These are phyloP conservation scores for Sarcodon sp. DNA, from an alignment of 768 basidiomycete genomes.

Conservation along the genomic window DNA sequence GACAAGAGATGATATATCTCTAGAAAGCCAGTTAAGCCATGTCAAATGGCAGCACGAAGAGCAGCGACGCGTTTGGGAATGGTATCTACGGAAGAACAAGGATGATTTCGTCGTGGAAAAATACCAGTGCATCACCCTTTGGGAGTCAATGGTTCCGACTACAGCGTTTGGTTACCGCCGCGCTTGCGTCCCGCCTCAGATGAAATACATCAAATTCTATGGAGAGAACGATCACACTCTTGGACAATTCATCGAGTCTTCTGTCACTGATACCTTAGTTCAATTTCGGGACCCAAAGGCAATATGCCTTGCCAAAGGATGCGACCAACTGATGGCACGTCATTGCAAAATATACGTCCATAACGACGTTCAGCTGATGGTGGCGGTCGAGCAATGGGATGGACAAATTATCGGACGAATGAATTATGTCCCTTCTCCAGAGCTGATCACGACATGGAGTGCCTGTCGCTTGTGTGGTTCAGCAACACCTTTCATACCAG, in stretches of 20 bases:
- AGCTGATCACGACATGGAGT: conserved; percentile 86
- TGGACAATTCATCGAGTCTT: conserved; percentile 84
- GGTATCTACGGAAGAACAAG: conserved; percentile 79
- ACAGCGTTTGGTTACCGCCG: conserved; percentile 54
- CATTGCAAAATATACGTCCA: conserved; percentile 92
- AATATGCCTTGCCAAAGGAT: conserved; percentile 73
- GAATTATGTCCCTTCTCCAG: conserved; percentile 37
- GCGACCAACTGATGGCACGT: conserved; percentile 64
- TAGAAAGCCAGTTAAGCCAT: conserved; percentile 59
- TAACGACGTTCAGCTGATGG: conserved; percentile 67
- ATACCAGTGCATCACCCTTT: conserved; percentile 79
- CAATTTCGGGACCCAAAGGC: conserved; percentile 66
- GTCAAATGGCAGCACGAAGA: conserved; percentile 78
- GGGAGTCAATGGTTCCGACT: conserved; percentile 70
- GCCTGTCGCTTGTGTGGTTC: conserved; percentile 68
- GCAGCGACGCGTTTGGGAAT: conserved; percentile 86
- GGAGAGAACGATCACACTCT: conserved; percentile 88
- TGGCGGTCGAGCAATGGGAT: conserved; percentile 85
- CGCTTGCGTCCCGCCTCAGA: conserved; percentile 62
- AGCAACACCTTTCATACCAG: conserved; percentile 78
- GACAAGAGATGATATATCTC: conserved; percentile 52
- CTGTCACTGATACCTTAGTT: conserved; percentile 52
- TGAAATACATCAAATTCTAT: conserved; percentile 78
- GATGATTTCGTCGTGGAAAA: conserved; percentile 88
- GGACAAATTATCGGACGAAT: conserved; percentile 54